phyloP scores from a whole-genome alignment of 164 flowering plant genomes.

The Vitis riparia region DNA sequence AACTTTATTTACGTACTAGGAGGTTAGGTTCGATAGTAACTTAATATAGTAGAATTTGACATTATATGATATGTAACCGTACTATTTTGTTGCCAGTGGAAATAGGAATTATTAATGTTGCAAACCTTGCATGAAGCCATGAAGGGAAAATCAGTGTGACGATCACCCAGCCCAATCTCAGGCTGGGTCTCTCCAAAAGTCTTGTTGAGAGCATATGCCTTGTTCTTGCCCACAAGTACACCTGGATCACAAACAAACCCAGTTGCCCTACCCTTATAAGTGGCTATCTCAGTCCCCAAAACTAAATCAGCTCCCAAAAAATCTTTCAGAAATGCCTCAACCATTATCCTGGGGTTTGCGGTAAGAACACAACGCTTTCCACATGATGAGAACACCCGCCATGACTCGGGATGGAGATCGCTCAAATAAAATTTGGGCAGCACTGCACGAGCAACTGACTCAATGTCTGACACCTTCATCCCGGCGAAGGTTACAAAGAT shows the following conservation, averaged over 20 bases:
- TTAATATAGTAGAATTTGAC: too few relatives aligned
- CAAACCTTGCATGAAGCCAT: constrained; percentile 40
- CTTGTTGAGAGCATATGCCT: constrained; percentile 31
- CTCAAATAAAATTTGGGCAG: constrained; percentile 42
- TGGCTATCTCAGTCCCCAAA: constrained; percentile 49
- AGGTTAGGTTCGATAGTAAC: too few relatives aligned
- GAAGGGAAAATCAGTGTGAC: constrained; percentile 35
- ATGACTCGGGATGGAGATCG: constrained; percentile 38
- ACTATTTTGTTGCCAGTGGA: too few relatives aligned
- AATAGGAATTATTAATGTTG: too few relatives aligned
- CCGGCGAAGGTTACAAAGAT: constrained; percentile 37
- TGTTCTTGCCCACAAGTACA: constrained; percentile 36
- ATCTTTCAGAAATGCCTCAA: constrained; percentile 51
- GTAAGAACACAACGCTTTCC: constrained; percentile 39
- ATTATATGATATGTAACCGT: too few relatives aligned
- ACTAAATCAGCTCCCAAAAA: constrained; percentile 51
- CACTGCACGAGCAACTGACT: constrained; percentile 43
- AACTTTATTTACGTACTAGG: too few relatives aligned
- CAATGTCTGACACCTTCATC: constrained; percentile 33
- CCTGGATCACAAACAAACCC: constrained; percentile 38
- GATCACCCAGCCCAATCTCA: constrained; percentile 43
- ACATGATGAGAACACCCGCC: constrained; percentile 41
- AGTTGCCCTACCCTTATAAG: constrained; percentile 40
- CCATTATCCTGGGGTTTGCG: constrained; percentile 54
- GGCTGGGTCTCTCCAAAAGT: constrained; percentile 28